Base-by-base conservation (phyloP, 306 rosid species). In the Inga laurina region DNA sequence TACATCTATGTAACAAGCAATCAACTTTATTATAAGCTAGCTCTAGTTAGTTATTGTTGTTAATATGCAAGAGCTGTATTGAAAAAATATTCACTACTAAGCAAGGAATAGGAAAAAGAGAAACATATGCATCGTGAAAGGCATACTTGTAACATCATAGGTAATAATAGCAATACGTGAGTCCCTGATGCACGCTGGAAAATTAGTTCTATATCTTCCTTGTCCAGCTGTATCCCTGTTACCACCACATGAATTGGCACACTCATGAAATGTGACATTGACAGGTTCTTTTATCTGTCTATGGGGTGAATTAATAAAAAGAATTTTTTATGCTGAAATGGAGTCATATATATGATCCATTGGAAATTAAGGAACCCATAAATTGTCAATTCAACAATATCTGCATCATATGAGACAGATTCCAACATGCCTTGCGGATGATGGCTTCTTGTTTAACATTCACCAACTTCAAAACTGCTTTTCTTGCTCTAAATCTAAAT, bases 401-500 rank as follows among this genome's bases (percentile, higher is more conserved):
- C 10, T 46, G 66, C 37, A n/a, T 22, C 66, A 79, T 7, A 48
- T 66, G 66, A 73, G 19, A 64, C 16, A 49, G 24, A 67, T 49
- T 79, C 37, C 27, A 35, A 22, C 18, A 49, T n/a, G 76, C 67
- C 68, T 49, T 35, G 13, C 19, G 30, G 66, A 22, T 22, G 41
- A 24, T 16, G 43, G 71, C 8, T n/a, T 75, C 85, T 18, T 75
- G 57, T 75, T 51, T 65, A 22, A 35, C 71, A 57, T 32, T 44
- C 52, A 56, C 22, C 72, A 69, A 32, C 62, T 41, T 69, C 14
- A 56, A 30, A 67, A 64, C 19, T 35, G 2, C 0, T 52, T 77
- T 77, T 71, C 80, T 71, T 61, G 46, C 46, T 34, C 78, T 83
- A 44, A 45, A 34, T 77, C 65, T n/a, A 48, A 77, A 46, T 49